Evolutionary conservation across 139 green algal species (phyloP).

Genomic region (Haematococcus lacustris): DNA sequence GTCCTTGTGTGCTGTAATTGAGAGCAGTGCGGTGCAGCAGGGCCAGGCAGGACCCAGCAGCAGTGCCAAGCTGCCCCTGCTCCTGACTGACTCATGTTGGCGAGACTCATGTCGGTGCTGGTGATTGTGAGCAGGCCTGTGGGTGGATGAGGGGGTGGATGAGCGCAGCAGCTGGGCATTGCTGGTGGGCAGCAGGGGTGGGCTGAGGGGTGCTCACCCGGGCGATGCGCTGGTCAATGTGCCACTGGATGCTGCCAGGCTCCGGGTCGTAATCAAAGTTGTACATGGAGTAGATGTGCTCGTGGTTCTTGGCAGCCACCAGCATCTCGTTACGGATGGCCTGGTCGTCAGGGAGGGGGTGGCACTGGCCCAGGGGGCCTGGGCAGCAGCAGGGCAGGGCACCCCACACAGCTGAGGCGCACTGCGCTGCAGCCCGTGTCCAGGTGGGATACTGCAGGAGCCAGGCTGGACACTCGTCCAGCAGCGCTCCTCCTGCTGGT

Average conservation of each 20-base stretch:
- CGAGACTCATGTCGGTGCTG: not conserved
- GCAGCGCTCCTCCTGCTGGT: no score
- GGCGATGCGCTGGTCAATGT: conserved; percentile 41
- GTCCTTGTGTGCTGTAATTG: no score
- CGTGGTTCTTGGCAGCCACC: conserved; percentile 38
- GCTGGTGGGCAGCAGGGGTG: not conserved
- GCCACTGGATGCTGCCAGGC: conserved; percentile 58
- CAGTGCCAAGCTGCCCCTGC: not conserved
- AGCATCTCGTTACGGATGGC: conserved; percentile 58
- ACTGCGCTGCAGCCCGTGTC: no score
- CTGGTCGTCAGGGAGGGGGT: conserved; percentile 63
- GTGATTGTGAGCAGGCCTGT: not conserved
- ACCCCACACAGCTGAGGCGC: no score
- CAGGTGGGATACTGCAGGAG: no score
- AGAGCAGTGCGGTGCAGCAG: no score
- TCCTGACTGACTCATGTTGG: not conserved
- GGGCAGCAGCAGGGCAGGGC: no score
- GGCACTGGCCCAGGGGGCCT: conserved; percentile 73
- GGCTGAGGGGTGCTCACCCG: conserved; percentile 10
- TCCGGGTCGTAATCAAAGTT: conserved; percentile 69
- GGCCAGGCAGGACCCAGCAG: not conserved
- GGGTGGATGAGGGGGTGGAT: no score
- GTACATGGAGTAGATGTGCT: conserved; percentile 49
- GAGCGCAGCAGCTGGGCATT: not conserved
- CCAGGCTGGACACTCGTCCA: no score